Percentiles rank a stretch among this genome's conserved stretches.
Evolutionary conservation across 179 eudicot genomes (phyloP).

Genomic region (Silene coronaria): DNA sequence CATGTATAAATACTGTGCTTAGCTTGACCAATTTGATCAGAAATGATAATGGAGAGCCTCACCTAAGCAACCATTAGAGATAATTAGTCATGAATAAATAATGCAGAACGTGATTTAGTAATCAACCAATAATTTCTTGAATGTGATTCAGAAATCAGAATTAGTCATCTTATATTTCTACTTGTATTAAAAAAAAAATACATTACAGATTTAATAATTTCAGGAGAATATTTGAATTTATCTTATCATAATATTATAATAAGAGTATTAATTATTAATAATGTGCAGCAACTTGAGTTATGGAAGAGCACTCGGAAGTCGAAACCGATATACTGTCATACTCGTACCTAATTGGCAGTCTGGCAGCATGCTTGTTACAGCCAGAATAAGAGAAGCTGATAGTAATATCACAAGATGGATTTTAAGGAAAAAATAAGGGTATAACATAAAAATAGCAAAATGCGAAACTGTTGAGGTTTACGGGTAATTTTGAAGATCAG

Average conservation of each 20-base stretch:
- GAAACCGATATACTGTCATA: not conserved
- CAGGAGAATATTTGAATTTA: not conserved
- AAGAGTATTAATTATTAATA: not conserved
- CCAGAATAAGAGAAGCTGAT: not conserved
- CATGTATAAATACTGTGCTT: not conserved
- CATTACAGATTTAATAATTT: not conserved
- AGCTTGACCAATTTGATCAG: conserved; percentile 6
- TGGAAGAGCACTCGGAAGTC: not conserved
- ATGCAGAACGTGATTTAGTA: not conserved
- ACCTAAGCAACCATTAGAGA: conserved; percentile 5
- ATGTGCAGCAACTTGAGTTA: not conserved
- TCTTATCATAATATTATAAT: not conserved
- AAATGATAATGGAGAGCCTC: conserved; percentile 15
- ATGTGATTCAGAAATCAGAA: too few species aligned
- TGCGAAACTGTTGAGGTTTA: too few species aligned
- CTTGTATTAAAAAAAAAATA: not conserved
- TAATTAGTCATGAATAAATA: not conserved
- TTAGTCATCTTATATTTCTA: too few species aligned
- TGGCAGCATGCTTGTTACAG: not conserved
- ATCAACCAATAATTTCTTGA: too few species aligned
- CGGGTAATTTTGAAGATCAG: too few species aligned
- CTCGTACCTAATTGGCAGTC: not conserved
- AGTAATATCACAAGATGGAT: not conserved
- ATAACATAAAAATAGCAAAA: too few species aligned
- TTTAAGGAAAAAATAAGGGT: too few species aligned